Conservation (phyloP, 1,284 basidiomycete species). For the Blastosporella zonata region DNA sequence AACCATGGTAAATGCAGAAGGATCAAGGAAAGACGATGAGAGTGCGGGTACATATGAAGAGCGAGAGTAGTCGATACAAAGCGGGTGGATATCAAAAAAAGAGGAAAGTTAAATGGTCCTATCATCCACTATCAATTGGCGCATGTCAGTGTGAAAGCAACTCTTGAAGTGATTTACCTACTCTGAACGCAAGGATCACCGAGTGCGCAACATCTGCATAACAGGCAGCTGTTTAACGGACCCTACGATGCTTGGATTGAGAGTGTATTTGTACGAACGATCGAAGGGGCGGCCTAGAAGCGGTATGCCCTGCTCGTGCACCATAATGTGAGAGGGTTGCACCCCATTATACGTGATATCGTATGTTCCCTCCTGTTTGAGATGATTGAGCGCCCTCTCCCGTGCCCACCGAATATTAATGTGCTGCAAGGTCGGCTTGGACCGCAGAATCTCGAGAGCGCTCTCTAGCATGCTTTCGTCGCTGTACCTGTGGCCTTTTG, state of each 20-base stretch:
- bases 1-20: too few relatives aligned
- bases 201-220: slow-evolving; percentile 4
- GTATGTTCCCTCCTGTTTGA: slow-evolving; percentile 44
- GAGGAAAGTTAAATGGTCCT: too few relatives aligned
- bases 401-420: slow-evolving; percentile 45
- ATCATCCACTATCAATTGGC: too few relatives aligned
- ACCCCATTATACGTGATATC: slow-evolving; percentile 25
- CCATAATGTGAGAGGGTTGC: slow-evolving; percentile 20
- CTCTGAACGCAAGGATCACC: neutral
- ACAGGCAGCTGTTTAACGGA: slow-evolving; percentile 4
- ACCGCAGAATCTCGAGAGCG: slow-evolving; percentile 33
- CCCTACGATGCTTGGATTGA: neutral
- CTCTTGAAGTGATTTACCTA: neutral
- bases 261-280: slow-evolving; percentile 23
- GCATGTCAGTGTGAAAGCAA: neutral
- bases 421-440: slow-evolving; percentile 33
- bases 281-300: slow-evolving; percentile 32
- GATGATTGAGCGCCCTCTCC: slow-evolving; percentile 41
- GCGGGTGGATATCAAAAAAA: too few relatives aligned
- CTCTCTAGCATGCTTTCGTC: slow-evolving; percentile 42
- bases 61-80: too few relatives aligned
- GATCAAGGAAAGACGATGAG: too few relatives aligned
- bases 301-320: slow-evolving; percentile 34
- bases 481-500: slow-evolving; percentile 42
- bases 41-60: too few relatives aligned